Conservation (phyloP, 2,329 filamentous ascomycete species). For the Polytolypa hystricis region DNA sequence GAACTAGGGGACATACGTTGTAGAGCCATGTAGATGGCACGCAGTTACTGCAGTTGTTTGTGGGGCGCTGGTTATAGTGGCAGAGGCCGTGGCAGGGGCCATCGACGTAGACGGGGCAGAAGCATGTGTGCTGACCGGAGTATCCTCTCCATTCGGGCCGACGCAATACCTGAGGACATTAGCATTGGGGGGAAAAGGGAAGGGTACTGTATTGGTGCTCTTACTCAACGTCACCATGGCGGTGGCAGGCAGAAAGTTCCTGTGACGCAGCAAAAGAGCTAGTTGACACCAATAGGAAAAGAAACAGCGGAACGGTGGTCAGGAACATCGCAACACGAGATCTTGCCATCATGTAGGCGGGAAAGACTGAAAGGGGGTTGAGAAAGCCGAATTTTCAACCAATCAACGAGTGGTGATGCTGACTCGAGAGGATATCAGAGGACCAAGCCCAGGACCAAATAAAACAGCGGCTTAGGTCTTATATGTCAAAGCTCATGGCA, state of each 20-base stretch:
- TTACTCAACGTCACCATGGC: slow-evolving; percentile 21
- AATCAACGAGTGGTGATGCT: no score
- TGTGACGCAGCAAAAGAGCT: slow-evolving; percentile 5
- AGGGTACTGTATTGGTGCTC: background rate
- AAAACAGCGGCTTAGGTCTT: no score
- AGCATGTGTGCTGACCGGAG: slow-evolving; percentile 15
- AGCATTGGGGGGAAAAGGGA: background rate
- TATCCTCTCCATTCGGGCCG: slow-evolving; percentile 20
- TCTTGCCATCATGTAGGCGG: background rate
- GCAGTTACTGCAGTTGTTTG: slow-evolving; percentile 39
- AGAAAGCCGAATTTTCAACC: no score
- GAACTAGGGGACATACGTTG: slow-evolving; percentile 27
- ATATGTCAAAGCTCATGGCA: no score
- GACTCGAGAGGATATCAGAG: no score
- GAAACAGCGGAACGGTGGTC: background rate
- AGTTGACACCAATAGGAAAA: background rate
- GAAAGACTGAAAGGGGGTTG: no score
- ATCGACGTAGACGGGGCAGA: slow-evolving; percentile 12
- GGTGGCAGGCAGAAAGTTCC: slow-evolving; percentile 22
- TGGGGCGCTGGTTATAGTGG: slow-evolving; percentile 20
- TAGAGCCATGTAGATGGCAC: slow-evolving; percentile 40
- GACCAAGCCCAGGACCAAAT: no score
- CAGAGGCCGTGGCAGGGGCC: slow-evolving; percentile 14
- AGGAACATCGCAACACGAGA: background rate
- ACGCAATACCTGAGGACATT: slow-evolving; percentile 16